These are phyloP conservation scores for Exsudoporus frostii DNA, from an alignment of 768 basidiomycete genomes.

Conservation along the genomic window DNA sequence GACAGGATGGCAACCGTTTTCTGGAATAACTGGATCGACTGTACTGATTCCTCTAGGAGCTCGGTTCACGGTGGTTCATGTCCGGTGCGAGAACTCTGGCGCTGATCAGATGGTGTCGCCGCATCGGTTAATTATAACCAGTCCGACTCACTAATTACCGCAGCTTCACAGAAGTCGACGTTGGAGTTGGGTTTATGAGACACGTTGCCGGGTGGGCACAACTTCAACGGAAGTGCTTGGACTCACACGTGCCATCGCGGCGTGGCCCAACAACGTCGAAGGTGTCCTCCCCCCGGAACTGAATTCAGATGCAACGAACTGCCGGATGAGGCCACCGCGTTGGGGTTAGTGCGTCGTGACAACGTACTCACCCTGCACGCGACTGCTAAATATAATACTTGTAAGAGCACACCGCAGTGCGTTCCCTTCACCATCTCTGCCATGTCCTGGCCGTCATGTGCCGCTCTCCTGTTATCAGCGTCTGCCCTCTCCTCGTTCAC, in stretches of 20 bases:
- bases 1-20: no score
- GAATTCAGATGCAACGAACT: background rate
- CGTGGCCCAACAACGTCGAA: conserved; percentile 1
- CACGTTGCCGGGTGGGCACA: background rate
- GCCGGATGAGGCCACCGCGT: background rate
- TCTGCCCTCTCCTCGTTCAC: background rate
- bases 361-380: background rate
- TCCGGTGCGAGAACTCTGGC: background rate
- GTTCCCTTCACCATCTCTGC: no score
- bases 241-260: background rate
- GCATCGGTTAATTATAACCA: background rate
- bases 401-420: background rate
- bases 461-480: background rate
- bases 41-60: no score
- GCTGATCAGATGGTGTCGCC: background rate
- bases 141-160: background rate
- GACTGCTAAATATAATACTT: background rate
- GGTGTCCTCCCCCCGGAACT: background rate
- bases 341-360: background rate
- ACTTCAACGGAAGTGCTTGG: conserved; percentile 2
- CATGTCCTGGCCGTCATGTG: background rate
- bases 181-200: background rate
- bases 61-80: no score
- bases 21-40: no score
- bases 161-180: background rate